Percentiles rank a stretch among this genome's conserved stretches.
Evolutionary conservation across 2,329 filamentous ascomycete species (phyloP).

Genomic region (Beauveria brongniartii): DNA sequence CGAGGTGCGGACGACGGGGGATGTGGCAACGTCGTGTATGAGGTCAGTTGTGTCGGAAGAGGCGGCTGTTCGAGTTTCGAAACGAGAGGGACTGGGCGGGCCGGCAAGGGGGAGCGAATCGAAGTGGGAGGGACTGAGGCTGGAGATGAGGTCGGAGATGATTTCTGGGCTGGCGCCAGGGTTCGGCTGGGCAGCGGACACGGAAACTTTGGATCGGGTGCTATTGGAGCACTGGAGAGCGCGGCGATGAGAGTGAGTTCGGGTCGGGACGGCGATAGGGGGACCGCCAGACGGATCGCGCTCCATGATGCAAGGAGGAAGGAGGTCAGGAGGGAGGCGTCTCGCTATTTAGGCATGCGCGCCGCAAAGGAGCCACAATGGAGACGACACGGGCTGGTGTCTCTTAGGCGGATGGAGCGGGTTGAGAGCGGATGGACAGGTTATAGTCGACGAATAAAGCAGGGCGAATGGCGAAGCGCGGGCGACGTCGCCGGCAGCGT

Average conservation of each 20-base stretch:
- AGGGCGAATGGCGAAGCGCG: neutral
- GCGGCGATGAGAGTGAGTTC: slow-evolving; percentile 4
- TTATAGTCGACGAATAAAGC: neutral
- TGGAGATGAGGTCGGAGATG: slow-evolving; percentile 63
- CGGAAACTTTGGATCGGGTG: slow-evolving; percentile 13
- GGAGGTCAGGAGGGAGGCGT: neutral
- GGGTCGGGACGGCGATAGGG: slow-evolving; percentile 7
- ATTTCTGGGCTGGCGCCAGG: slow-evolving; percentile 57
- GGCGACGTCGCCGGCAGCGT: neutral
- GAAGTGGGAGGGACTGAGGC: slow-evolving; percentile 62
- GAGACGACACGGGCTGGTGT: neutral
- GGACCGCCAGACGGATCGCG: slow-evolving; percentile 1
- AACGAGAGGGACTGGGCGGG: slow-evolving; percentile 23
- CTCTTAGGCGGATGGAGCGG: neutral
- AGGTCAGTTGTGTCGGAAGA: slow-evolving; percentile 39
- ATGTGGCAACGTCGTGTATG: slow-evolving; percentile 51
- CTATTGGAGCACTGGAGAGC: neutral
- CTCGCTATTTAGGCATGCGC: neutral
- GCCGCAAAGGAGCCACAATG: neutral
- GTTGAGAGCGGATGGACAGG: neutral
- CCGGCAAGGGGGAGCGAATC: slow-evolving; percentile 44
- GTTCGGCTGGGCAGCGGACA: slow-evolving; percentile 16
- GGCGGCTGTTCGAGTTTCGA: neutral
- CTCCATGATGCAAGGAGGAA: slow-evolving; percentile 3
- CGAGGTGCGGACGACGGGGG: slow-evolving; percentile 73